Evolutionary conservation across 1,284 basidiomycete genomes (phyloP).

Genomic region (Ganoderma multipileum): DNA sequence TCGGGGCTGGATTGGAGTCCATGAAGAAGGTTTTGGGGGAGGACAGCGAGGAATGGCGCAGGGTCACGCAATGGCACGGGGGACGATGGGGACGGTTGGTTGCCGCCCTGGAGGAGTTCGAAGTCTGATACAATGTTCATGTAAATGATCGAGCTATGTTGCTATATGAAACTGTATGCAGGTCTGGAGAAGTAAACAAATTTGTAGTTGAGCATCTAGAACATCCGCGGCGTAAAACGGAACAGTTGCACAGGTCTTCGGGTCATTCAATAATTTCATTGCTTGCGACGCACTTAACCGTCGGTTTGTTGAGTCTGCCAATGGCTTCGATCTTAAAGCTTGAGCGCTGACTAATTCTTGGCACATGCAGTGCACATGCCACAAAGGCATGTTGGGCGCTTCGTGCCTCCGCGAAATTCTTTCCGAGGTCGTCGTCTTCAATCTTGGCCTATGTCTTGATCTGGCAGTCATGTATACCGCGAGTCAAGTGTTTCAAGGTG

Average conservation of each 20-base stretch:
- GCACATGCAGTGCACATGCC: too few species aligned
- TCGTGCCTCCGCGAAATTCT: not conserved
- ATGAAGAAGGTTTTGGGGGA: slow-evolving; percentile 26
- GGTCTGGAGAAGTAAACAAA: too few species aligned
- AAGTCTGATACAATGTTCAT: not conserved
- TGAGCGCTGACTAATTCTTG: not conserved
- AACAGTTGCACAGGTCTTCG: too few species aligned
- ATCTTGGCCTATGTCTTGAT: not conserved
- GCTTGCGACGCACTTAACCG: too few species aligned
- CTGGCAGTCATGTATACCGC: not conserved
- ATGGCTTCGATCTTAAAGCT: not conserved
- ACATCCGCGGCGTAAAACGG: too few species aligned
- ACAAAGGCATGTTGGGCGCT: not conserved
- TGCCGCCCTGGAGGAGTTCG: slow-evolving; percentile 21
- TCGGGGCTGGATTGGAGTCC: slow-evolving; percentile 29
- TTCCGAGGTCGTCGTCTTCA: not conserved
- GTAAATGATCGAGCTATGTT: too few species aligned
- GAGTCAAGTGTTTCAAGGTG: not conserved
- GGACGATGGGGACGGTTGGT: slow-evolving; percentile 32
- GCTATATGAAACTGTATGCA: too few species aligned
- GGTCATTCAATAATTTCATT: too few species aligned
- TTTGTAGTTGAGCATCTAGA: too few species aligned
- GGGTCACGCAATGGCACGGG: slow-evolving; percentile 28
- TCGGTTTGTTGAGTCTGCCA: too few species aligned
- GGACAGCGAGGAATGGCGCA: slow-evolving; percentile 33